phyloP scores from a whole-genome alignment of 441 rosid species.

The Erodium chrysanthum region DNA sequence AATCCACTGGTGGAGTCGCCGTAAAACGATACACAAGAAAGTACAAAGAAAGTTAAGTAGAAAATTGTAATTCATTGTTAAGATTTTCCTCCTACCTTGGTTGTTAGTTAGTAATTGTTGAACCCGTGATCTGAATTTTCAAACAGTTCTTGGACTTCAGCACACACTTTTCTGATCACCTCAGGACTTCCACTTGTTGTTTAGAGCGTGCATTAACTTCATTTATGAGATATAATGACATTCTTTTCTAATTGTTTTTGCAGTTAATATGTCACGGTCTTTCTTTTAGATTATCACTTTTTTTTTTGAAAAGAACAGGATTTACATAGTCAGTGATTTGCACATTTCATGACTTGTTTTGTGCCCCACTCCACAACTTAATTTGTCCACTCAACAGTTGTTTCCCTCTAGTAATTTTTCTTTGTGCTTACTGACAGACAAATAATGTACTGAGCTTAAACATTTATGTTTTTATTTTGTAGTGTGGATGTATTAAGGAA shows the following conservation, averaged over 20 bases:
- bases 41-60: background rate
- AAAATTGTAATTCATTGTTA: background rate
- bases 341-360: background rate
- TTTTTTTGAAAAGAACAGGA: background rate
- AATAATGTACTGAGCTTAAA: background rate
- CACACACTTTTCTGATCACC: background rate
- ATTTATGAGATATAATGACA: background rate
- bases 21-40: background rate
- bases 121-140: background rate
- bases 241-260: background rate
- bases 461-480: background rate
- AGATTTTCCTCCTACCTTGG: background rate
- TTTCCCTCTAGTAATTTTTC: background rate
- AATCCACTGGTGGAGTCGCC: background rate
- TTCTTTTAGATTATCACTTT: background rate
- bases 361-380: background rate
- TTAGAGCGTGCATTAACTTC: background rate
- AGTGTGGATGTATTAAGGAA: slow-evolving; percentile 21
- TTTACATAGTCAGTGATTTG: background rate
- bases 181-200: background rate
- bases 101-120: background rate
- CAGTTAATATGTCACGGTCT: background rate
- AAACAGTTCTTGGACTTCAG: background rate
- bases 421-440: slow-evolving; percentile 8
- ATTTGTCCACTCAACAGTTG: background rate